Base-by-base conservation (phyloP, 2,329 filamentous ascomycete species). In the Colletotrichum sublineola region DNA sequence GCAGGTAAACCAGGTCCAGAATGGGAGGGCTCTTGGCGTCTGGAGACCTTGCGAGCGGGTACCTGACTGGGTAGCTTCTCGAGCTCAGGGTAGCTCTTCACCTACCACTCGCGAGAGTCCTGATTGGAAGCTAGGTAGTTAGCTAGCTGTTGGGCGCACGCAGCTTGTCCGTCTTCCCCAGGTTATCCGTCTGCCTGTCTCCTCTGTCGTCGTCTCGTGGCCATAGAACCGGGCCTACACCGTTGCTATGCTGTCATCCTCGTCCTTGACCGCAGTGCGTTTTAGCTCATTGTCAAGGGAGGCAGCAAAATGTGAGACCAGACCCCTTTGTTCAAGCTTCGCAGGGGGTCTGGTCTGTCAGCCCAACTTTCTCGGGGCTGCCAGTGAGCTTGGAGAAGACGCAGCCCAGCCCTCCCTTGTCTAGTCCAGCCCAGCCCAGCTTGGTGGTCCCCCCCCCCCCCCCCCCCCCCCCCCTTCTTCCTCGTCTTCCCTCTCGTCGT, bases 321-420 rank as follows among this genome's bases (percentile, higher is more conserved):
- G 71, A 67, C 63, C 62, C 61, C 33, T 57, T 67, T 58, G 71
- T 56, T 71, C 71, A 73, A 73, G 67, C 71, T 71, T 67, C 71
- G 71, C 52, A 48, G 46, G 71, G 71, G 71, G 71, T 58, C 63
- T 67, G 67, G 46, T 48, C 46, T 48, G n/a, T 20, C 20, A 48
- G 46, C 46, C 71, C 62, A 71, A 67, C 62, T 67, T 71, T 58
- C 61, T 58, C 36, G 64, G 63, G 71, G 44, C 40, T 71, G 67
- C 67, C 71, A 63, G 15, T 18, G 29, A 44, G 44, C 46, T 65
- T 63, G 58, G 56, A 50, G 71, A 67, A 66, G 53, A 48, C 18
- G 36, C 46, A 48, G 46, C 46, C 46, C 44, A 46, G 44, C 44
- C 44, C 18, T 46, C 58, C 71, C 60, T 64, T 46, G 61, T 36